Evolutionary conservation across 805 yeast species (phyloP).

Genomic region (Saturnispora bothae): DNA sequence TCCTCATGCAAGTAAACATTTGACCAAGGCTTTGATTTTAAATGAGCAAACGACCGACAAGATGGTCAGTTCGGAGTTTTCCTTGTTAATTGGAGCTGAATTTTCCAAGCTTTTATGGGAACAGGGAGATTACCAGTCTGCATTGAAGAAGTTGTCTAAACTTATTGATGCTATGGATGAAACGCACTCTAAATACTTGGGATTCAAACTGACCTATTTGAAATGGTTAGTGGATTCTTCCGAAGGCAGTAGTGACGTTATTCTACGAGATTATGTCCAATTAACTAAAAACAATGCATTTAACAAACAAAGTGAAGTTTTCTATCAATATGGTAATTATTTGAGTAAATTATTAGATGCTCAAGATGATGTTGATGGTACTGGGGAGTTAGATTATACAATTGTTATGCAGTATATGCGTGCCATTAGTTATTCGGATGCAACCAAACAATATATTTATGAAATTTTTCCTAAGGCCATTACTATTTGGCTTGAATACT

Average conservation of each 20-base stretch:
- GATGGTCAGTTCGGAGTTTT: slow-evolving; percentile 7
- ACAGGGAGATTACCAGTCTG: slow-evolving; percentile 79
- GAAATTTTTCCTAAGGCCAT: slow-evolving; percentile 87
- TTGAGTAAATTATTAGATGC: slow-evolving; percentile 70
- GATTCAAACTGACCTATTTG: slow-evolving; percentile 66
- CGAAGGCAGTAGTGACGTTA: slow-evolving; percentile 65
- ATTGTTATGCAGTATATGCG: slow-evolving; percentile 47
- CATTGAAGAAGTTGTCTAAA: slow-evolving; percentile 52
- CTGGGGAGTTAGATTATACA: slow-evolving; percentile 44
- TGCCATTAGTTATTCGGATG: slow-evolving; percentile 49
- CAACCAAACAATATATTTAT: slow-evolving; percentile 28
- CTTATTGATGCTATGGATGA: slow-evolving; percentile 19
- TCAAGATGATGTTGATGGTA: slow-evolving; percentile 27
- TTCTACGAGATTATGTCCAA: slow-evolving; percentile 55
- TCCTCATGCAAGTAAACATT: slow-evolving; percentile 61
- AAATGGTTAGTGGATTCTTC: slow-evolving; percentile 84
- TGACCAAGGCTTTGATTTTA: slow-evolving; percentile 47
- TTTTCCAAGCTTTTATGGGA: slow-evolving; percentile 81
- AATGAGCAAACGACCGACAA: slow-evolving; percentile 21
- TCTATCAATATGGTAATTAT: slow-evolving; percentile 70
- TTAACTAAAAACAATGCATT: slow-evolving; percentile 41
- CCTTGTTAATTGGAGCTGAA: slow-evolving; percentile 48
- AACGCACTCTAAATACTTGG: slow-evolving; percentile 18
- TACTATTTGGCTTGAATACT: slow-evolving; percentile 84
- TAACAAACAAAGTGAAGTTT: slow-evolving; percentile 51